Conservation (phyloP, 2,329 filamentous ascomycete genomes). For the Penicillium glabrum region DNA sequence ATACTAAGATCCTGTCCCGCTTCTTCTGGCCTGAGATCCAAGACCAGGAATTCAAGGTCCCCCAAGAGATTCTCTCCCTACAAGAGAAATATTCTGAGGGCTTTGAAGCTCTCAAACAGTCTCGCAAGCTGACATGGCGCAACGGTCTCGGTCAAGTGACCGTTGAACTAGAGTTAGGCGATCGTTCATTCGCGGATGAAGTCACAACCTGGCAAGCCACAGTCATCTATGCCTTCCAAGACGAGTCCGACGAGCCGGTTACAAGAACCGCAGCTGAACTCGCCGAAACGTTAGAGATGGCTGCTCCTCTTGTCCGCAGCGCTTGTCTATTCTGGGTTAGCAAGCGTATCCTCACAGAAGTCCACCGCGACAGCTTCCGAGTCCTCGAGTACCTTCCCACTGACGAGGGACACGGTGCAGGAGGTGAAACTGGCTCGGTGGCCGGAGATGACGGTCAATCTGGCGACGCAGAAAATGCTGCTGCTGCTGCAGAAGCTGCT, state of each 20-base stretch:
- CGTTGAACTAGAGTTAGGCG: slow-evolving; percentile 78
- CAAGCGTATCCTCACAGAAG: slow-evolving; percentile 52
- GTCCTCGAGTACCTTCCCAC: slow-evolving; percentile 56
- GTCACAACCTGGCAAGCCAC: slow-evolving; percentile 85
- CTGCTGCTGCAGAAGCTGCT: slow-evolving; percentile 42
- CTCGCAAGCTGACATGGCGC: slow-evolving; percentile 85
- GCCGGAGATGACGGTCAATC: slow-evolving; percentile 8
- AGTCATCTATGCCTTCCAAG: slow-evolving; percentile 80
- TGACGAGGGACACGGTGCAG: slow-evolving; percentile 28
- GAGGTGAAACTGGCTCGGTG: slow-evolving; percentile 16
- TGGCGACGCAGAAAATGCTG: slow-evolving; percentile 30
- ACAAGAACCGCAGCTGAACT: slow-evolving; percentile 47
- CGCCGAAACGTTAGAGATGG: slow-evolving; percentile 54
- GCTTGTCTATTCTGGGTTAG: slow-evolving; percentile 64
- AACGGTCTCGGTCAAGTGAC: slow-evolving; percentile 76
- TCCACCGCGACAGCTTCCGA: slow-evolving; percentile 53
- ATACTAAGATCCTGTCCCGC: slow-evolving; percentile 83
- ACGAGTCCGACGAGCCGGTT: slow-evolving; percentile 34
- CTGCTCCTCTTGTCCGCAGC: slow-evolving; percentile 56
- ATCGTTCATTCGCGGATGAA: slow-evolving; percentile 68
- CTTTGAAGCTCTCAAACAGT: slow-evolving; percentile 78
- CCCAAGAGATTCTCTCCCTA: slow-evolving; percentile 49
- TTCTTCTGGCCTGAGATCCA: slow-evolving; percentile 90
- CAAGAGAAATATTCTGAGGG: slow-evolving; percentile 71
- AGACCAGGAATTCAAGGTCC: slow-evolving; percentile 49